These are phyloP conservation scores for Salix udensis DNA, from an alignment of 345 rosid species.

Conservation along the genomic window DNA sequence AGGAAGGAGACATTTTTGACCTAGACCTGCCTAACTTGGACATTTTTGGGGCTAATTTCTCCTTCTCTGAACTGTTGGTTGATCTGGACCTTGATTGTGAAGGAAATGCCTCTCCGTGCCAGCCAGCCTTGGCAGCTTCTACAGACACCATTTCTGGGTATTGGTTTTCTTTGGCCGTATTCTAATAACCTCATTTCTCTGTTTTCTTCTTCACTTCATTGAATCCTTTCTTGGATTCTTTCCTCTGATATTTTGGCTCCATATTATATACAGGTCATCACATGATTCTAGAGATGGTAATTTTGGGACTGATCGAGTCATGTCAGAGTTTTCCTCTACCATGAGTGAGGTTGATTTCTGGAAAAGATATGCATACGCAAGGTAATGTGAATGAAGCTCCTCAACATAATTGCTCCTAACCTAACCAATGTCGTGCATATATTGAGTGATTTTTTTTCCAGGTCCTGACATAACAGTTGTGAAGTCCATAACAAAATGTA, in stretches of 20 bases:
- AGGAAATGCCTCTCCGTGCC: constrained; percentile 37
- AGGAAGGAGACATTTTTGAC: constrained; percentile 53
- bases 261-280: constrained; percentile 37
- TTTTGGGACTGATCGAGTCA: constrained; percentile 29
- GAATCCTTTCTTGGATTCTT: not conserved
- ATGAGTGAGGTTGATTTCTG: constrained; percentile 37
- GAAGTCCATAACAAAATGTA: constrained; percentile 59
- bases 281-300: constrained; percentile 42
- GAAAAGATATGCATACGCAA: constrained; percentile 35
- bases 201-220: not conserved
- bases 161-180: constrained; percentile 8
- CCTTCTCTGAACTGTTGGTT: constrained; percentile 59
- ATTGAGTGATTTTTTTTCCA: constrained; percentile 26
- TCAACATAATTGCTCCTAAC: not conserved
- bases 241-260: constrained; percentile 10
- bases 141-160: constrained; percentile 23
- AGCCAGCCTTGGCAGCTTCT: constrained; percentile 21
- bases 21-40: constrained; percentile 64
- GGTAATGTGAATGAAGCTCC: constrained; percentile 24
- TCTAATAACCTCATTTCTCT: not conserved
- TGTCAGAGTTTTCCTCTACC: constrained; percentile 51
- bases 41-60: constrained; percentile 53
- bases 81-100: constrained; percentile 64
- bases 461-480: constrained; percentile 53
- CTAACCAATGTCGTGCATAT: not conserved